Base-by-base conservation (phyloP, 2,329 filamentous ascomycete species). In the Colletotrichum sp. region DNA sequence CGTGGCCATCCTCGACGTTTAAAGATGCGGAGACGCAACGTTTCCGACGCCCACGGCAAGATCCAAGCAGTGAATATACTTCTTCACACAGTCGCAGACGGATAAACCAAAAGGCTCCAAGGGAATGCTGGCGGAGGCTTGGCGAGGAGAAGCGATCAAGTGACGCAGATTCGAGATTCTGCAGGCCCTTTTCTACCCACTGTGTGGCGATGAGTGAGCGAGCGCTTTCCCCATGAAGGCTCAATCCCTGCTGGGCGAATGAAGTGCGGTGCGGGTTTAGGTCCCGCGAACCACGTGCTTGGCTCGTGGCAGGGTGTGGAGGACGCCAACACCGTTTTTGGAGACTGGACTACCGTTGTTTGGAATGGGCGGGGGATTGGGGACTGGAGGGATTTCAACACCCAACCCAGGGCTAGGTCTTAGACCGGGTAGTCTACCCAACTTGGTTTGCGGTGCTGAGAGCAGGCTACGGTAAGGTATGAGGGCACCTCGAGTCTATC, bases 231-330 rank as follows among this genome's bases (percentile, higher is more conserved):
- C 19, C 44, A 11, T 3, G 6, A 13, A 22, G n/a, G 3, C 6
- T 52, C 11, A 8, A 52, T 5, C n/a, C 44, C 19, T 22, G 44
- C 44, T 0, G 0, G n/a, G 44, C 11, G n/a, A 52, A 13, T 48
- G 0, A 2, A 3, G 9, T 48, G 39, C 39, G 19, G 0, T 52
- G 44, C 22, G 55, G 15, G 9, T 11, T 9, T 0, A 30, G 27
- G n/a, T 13, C 60, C 60, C n/a, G 28, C 65, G 65, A 68, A 68
- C 65, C 65, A 68, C 65, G 65, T 15, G 65, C 65, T 68, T 57
- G 65, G 65, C 65, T 36, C 36, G 27, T 27, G 28, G 28, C 28
- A 7, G 48, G 28, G 65, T 32, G 1, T 55, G 60, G 32, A 1
- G 1, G 22, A 59, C 22, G 16, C 55, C 55, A 28, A 59, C 13